A percentile compares a stretch with the other conserved stretches of the same genome.
These are phyloP conservation scores for Penicillium occitanis DNA, from an alignment of 2,329 filamentous ascomycete genomes.

Conservation along the genomic window DNA sequence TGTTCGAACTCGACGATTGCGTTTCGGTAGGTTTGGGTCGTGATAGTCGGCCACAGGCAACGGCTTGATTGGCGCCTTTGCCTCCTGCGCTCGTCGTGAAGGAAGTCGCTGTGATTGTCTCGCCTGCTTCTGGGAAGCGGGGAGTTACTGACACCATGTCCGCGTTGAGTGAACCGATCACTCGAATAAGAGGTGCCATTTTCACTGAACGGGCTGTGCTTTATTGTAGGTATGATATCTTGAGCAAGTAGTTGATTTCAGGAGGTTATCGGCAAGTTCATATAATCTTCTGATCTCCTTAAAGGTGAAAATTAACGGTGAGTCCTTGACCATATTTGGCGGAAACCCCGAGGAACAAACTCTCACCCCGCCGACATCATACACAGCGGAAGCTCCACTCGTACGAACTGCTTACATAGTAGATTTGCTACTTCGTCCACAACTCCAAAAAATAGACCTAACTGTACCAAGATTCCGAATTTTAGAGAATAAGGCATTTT, in stretches of 20 bases:
- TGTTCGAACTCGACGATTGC: conserved; percentile 24
- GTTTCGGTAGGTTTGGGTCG: conserved; percentile 45
- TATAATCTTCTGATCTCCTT: background rate
- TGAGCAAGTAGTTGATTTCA: background rate
- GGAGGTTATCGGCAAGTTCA: background rate
- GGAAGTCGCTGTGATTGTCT: conserved; percentile 77
- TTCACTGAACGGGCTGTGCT: background rate
- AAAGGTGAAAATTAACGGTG: background rate
- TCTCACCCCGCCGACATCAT: conserved; percentile 12
- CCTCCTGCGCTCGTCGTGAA: conserved; percentile 83
- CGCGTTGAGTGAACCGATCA: conserved; percentile 91
- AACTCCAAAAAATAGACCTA: background rate
- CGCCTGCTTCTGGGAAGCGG: conserved; percentile 77
- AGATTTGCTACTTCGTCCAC: background rate
- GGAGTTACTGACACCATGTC: conserved; percentile 88
- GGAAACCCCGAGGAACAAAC: background rate
- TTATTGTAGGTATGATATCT: too few species aligned
- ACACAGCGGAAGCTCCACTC: background rate
- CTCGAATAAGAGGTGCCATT: conserved; percentile 62
- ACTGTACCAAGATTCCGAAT: background rate
- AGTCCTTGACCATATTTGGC: background rate
- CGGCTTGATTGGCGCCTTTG: conserved; percentile 94
- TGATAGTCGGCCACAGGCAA: conserved; percentile 81
- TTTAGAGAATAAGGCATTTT: background rate
- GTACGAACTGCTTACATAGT: background rate